These are phyloP conservation scores for Scytalidium sp. DNA, from an alignment of 2,329 filamentous ascomycete species.

Conservation along the genomic window DNA sequence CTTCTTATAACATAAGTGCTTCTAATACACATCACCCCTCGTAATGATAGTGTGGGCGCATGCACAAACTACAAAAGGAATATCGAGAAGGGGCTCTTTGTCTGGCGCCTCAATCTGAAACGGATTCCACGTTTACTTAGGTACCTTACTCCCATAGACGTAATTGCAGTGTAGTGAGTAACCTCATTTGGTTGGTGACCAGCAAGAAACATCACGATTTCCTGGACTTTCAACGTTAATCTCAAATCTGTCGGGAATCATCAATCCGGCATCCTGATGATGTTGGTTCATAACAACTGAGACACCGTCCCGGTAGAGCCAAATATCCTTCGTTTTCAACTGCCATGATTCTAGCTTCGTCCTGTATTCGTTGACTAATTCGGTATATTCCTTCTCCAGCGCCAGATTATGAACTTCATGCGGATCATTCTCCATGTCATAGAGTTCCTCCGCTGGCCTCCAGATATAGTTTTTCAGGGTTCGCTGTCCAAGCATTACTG, in stretches of 20 bases:
- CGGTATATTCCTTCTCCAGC: conserved; percentile 26
- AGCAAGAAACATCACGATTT: conserved; percentile 1
- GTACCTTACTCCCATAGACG: too few relatives aligned
- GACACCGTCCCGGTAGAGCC: conserved; percentile 14
- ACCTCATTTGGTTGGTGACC: neutral
- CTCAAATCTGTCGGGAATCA: conserved; percentile 8
- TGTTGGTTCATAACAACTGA: conserved; percentile 6
- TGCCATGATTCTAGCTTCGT: conserved; percentile 10
- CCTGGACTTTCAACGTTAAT: conserved; percentile 9
- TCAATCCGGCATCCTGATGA: conserved; percentile 9
- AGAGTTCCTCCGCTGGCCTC: conserved; percentile 42
- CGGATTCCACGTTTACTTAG: too few relatives aligned
- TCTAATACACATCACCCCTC: too few relatives aligned
- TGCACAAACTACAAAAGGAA: too few relatives aligned
- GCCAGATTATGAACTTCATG: conserved; percentile 43
- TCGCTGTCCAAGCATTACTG: conserved; percentile 36
- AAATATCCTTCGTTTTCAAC: conserved; percentile 6
- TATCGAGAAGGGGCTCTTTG: too few relatives aligned
- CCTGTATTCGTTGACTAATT: conserved; percentile 29
- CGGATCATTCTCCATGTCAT: conserved; percentile 42
- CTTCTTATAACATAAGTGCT: too few relatives aligned
- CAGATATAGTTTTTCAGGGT: conserved; percentile 39
- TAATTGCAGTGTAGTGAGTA: neutral
- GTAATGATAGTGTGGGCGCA: too few relatives aligned
- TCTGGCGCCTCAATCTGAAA: too few relatives aligned